Conservation (phyloP, 208 protist species). For the Leishmania amazonensis region DNA sequence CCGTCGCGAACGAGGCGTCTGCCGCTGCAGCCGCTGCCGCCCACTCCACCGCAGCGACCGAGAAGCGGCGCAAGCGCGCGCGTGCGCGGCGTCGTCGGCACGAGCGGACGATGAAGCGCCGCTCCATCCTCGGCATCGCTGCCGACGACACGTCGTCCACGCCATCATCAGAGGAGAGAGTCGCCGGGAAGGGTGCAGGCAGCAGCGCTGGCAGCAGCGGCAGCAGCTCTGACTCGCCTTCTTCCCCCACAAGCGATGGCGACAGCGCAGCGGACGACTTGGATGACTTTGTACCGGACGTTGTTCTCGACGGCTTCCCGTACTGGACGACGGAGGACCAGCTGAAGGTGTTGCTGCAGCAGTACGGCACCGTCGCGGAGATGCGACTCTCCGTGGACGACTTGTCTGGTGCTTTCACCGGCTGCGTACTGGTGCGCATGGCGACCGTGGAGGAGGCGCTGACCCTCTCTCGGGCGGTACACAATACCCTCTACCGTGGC, state of each 20-base stretch:
- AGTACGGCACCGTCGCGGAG: slow-evolving; percentile 60
- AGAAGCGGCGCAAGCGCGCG: slow-evolving; percentile 18
- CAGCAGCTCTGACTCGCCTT: slow-evolving; percentile 13
- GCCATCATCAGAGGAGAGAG: not conserved
- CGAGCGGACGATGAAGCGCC: slow-evolving; percentile 15
- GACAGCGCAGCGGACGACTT: slow-evolving; percentile 25
- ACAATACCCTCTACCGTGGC: slow-evolving; percentile 52
- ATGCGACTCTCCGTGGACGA: slow-evolving; percentile 77
- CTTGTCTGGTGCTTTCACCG: slow-evolving; percentile 76
- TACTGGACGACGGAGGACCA: slow-evolving; percentile 85
- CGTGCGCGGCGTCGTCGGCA: slow-evolving; percentile 2
- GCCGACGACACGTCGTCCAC: not conserved
- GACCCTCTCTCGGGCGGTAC: slow-evolving; percentile 53
- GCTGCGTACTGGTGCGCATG: slow-evolving; percentile 80
- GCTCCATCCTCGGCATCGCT: slow-evolving; percentile 9
- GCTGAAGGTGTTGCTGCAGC: slow-evolving; percentile 63
- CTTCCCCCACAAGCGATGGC: slow-evolving; percentile 14
- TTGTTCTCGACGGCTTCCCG: slow-evolving; percentile 81
- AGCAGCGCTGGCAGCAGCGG: slow-evolving; percentile 10
- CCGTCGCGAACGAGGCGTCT: not conserved
- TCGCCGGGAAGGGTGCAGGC: not conserved
- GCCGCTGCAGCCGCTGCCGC: not conserved
- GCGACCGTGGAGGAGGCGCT: slow-evolving; percentile 67
- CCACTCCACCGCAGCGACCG: not conserved
- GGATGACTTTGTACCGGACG: slow-evolving; percentile 69